Evolutionary conservation across 306 rosid genomes (phyloP).

Genomic region (Quercus parvula): DNA sequence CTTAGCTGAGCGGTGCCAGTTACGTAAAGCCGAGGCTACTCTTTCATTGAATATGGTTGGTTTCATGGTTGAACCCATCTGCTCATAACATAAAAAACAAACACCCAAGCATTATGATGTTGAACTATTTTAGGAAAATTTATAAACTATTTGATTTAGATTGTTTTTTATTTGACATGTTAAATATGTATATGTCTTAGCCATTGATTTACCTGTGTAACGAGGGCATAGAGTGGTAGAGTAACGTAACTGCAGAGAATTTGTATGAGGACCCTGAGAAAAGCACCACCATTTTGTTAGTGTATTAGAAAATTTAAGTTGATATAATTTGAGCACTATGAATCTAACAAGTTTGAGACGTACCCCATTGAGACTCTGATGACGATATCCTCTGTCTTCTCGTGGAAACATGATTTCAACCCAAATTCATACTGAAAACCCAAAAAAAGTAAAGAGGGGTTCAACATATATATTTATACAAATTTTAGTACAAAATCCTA

Average conservation of each 20-base stretch:
- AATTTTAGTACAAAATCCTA: no score
- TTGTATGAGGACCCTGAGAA: slow-evolving; percentile 59
- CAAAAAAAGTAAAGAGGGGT: not conserved
- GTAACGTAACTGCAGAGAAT: slow-evolving; percentile 91
- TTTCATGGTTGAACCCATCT: slow-evolving; percentile 92
- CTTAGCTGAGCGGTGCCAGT: slow-evolving; percentile 72
- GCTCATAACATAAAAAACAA: not conserved
- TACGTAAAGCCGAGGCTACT: slow-evolving; percentile 61
- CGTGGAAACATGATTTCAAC: slow-evolving; percentile 63
- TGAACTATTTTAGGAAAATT: not conserved
- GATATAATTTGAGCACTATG: not conserved
- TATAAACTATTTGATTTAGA: not conserved
- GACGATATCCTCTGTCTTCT: slow-evolving; percentile 46
- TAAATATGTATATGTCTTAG: no score
- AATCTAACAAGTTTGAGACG: not conserved
- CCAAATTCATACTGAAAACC: slow-evolving; percentile 60
- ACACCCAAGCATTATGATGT: not conserved
- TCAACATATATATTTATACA: not conserved
- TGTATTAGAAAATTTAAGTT: not conserved
- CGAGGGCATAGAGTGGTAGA: slow-evolving; percentile 87
- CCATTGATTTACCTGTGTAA: slow-evolving; percentile 63
- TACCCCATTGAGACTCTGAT: slow-evolving; percentile 89
- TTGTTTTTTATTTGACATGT: no score
- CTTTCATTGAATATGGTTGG: slow-evolving; percentile 78
- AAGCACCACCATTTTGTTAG: not conserved